Conservation (phyloP, 306 rosid genomes). For the Citrullus colocynthis region DNA sequence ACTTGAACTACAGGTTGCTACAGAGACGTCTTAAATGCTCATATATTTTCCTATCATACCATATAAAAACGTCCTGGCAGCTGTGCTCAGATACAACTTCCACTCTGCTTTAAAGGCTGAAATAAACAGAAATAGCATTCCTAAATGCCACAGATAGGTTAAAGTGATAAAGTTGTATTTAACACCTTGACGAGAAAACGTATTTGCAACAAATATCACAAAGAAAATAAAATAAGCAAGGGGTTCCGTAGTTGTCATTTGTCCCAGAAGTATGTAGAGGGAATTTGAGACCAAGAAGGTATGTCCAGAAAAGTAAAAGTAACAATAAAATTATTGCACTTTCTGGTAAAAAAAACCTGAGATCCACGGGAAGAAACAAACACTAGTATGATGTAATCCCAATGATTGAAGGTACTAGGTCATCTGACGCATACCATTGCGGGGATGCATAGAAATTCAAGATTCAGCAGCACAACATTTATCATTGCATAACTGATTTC, state of each 20-base stretch:
- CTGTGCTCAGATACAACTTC: conserved; percentile 73
- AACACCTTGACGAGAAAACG: conserved; percentile 13
- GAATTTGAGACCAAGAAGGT: neutral
- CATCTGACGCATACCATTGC: neutral
- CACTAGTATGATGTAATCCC: neutral
- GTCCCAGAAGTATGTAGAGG: neutral
- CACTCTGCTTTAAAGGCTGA: conserved; percentile 81
- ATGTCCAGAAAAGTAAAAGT: neutral
- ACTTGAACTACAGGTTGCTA: conserved; percentile 27
- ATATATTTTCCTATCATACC: conserved; percentile 85
- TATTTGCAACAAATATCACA: conserved; percentile 12
- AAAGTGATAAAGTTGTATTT: conserved; percentile 32
- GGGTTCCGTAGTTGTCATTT: neutral
- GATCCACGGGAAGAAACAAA: neutral
- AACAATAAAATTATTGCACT: neutral
- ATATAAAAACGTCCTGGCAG: conserved; percentile 75
- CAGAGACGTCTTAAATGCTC: conserved; percentile 54
- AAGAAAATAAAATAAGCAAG: neutral
- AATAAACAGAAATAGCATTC: conserved; percentile 62
- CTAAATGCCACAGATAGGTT: conserved; percentile 76
- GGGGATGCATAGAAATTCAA: conserved; percentile 27
- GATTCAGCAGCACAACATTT: conserved; percentile 16
- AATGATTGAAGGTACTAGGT: neutral
- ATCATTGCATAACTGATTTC: conserved; percentile 9
- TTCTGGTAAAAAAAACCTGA: too few species aligned